A percentile compares a stretch with the other conserved stretches of the same genome.
Conservation (phyloP, 129 eudicot species). For the Gnaphalium uliginosum region DNA sequence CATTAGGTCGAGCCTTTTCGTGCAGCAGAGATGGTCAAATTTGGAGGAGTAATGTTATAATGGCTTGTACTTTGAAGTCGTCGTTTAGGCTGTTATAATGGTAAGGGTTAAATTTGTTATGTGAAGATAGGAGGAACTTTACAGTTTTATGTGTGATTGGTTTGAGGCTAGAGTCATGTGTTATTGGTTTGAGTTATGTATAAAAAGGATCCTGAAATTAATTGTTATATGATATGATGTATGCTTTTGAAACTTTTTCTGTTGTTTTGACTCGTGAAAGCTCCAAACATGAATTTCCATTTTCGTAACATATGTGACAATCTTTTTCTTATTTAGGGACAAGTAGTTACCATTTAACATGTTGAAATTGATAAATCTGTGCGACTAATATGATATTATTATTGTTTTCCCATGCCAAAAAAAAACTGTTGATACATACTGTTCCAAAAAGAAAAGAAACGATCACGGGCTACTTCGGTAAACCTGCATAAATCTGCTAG, state of each 20-base stretch:
- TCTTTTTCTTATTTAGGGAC: too few species aligned
- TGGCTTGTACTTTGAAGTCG: constrained; percentile 5
- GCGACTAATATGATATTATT: too few species aligned
- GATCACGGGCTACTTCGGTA: too few species aligned
- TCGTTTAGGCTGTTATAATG: neutral
- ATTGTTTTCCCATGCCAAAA: too few species aligned
- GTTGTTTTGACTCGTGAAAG: neutral
- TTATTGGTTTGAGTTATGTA: constrained; percentile 32
- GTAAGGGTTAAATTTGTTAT: constrained; percentile 23
- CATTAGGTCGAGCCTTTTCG: constrained; percentile 26
- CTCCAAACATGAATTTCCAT: too few species aligned
- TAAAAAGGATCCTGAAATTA: constrained; percentile 36
- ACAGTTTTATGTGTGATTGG: constrained; percentile 18
- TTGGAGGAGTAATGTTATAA: constrained; percentile 3
- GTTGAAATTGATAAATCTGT: too few species aligned
- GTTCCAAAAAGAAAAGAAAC: too few species aligned
- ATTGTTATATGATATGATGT: constrained; percentile 11
- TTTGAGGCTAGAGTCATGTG: constrained; percentile 13
- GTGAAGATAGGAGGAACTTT: constrained; percentile 32
- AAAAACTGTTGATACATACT: too few species aligned
- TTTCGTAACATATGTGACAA: too few species aligned
- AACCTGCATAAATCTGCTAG: too few species aligned
- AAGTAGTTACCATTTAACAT: too few species aligned
- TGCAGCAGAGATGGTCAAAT: constrained; percentile 19
- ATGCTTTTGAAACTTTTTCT: neutral